A percentile compares a stretch with the other conserved stretches of the same genome.
Evolutionary conservation across 2,329 filamentous ascomycete species (phyloP).

Genomic region (Aspergillus sp.): DNA sequence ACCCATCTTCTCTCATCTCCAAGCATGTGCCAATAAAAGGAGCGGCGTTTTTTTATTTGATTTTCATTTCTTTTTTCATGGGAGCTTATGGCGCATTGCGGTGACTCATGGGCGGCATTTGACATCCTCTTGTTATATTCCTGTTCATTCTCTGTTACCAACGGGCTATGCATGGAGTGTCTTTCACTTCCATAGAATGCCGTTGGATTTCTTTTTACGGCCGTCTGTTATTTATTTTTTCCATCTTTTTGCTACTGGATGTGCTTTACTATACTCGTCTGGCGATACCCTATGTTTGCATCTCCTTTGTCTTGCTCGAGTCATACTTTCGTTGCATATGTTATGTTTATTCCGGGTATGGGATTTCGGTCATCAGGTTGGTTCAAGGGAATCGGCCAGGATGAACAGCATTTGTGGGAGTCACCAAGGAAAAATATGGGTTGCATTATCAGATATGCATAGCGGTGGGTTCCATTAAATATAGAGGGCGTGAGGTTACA

Average conservation of each 20-base stretch:
- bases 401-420: constrained; percentile 16
- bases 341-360: constrained; percentile 8
- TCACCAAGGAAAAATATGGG: constrained; percentile 8
- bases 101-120: constrained; percentile 5
- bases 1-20: constrained; percentile 1
- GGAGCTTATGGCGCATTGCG: constrained; percentile 8
- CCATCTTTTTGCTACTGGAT: constrained; percentile 7
- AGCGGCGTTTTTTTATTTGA: constrained; percentile 13
- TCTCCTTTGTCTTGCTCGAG: constrained; percentile 8
- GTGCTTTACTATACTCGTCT: constrained; percentile 13
- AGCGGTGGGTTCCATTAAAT: constrained; percentile 8
- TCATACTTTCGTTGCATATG: constrained; percentile 9
- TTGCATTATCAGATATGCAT: constrained; percentile 15
- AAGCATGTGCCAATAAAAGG: constrained; percentile 13
- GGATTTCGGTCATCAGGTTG: constrained; percentile 2
- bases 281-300: constrained; percentile 20
- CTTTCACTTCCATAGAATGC: constrained; percentile 4
- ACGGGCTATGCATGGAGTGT: constrained; percentile 4
- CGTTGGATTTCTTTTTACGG: constrained; percentile 4
- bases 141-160: constrained; percentile 3
- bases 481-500: not conserved
- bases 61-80: constrained; percentile 8
- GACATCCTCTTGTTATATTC: not conserved
- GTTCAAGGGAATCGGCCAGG: constrained; percentile 9
- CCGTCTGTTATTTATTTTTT: constrained; percentile 5